Evolutionary conservation across 495 filamentous ascomycete genomes (phyloP), one percentile per base, ranked within the genome.

Genomic region (Evernia prunastri): DNA sequence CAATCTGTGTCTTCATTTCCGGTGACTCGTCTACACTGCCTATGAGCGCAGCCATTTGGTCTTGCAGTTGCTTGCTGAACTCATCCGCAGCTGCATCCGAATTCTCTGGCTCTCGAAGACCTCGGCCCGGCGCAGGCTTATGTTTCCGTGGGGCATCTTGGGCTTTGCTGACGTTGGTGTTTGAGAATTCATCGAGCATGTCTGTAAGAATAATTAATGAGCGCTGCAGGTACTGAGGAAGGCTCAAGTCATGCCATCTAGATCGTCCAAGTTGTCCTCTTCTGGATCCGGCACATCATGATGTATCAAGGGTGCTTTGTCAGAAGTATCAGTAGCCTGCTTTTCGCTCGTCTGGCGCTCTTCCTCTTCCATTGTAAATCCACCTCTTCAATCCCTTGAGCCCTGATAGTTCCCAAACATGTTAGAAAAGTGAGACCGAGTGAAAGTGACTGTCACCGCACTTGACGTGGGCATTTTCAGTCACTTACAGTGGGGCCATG

Each of bases 211-310:
- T 39, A 39, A 57, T 66, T 47, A 66, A 60, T 51, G 17, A 53
- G 59, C 23, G 31, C 58, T 61, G 56, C 33, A 18, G 42, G 37
- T 10, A 56, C 33, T 36, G 40, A 45, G 31, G 51, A 35, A 35
- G n/a, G 45, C 13, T 47, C 17, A 51, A 33, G 36, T 68, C 79
- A 57, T 71, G 89, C 91, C 93, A 75, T 97, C 93, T 51, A 97
- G 77, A 72, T 97, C 93, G 71, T 96, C 92, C 25, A 96, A 81
- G 71, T 96, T 91, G 73, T 91, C 89, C 72, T 91, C 89, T 66
- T 91, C 89, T 35, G 88, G 88, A 71, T 91, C 89, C 23, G 87
- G 81, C 1, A 81, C 83, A 65, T 84, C 78, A n/a, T 80, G 81
- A 9, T 70, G 60, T 31, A 74, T 68, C 27, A 59, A 15, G 5